Evolutionary conservation across 2,329 filamentous ascomycete genomes (phyloP).

Genomic region (Neoascochyta sp.): DNA sequence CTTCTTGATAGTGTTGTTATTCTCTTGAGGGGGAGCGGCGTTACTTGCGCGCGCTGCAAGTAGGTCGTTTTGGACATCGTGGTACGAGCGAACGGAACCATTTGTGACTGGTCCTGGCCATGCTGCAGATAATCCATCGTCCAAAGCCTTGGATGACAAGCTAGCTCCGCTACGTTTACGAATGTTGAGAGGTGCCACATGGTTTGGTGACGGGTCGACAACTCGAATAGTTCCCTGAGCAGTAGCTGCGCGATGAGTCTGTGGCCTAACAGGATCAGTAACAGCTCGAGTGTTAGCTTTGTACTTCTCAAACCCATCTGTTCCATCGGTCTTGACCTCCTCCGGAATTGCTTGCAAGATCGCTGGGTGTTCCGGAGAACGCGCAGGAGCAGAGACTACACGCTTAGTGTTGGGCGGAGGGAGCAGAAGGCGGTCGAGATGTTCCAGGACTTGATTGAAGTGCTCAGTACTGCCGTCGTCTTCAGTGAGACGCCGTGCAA

Average conservation of each 20-base stretch:
- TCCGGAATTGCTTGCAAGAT: conserved; percentile 52
- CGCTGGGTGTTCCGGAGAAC: conserved; percentile 26
- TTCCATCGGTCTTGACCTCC: conserved; percentile 42
- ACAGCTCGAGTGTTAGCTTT: conserved; percentile 38
- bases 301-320: conserved; percentile 28
- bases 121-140: conserved; percentile 11
- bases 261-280: conserved; percentile 41
- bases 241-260: conserved; percentile 23
- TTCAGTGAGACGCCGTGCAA: conserved; percentile 52
- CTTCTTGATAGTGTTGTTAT: conserved; percentile 35
- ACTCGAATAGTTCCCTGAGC: conserved; percentile 53
- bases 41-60: conserved; percentile 15
- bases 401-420: conserved; percentile 42
- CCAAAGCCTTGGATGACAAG: conserved; percentile 18
- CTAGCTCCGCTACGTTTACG: conserved; percentile 47
- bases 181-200: conserved; percentile 54
- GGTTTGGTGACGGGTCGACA: conserved; percentile 52
- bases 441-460: conserved; percentile 57
- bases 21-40: conserved; percentile 10
- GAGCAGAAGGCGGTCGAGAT: conserved; percentile 57
- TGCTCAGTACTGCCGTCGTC: conserved; percentile 48
- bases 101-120: conserved; percentile 14
- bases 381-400: conserved; percentile 45
- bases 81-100: conserved; percentile 15
- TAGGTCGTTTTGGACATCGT: conserved; percentile 18